Base-by-base conservation (phyloP, 441 rosid species). In the Aquilaria agallochum region DNA sequence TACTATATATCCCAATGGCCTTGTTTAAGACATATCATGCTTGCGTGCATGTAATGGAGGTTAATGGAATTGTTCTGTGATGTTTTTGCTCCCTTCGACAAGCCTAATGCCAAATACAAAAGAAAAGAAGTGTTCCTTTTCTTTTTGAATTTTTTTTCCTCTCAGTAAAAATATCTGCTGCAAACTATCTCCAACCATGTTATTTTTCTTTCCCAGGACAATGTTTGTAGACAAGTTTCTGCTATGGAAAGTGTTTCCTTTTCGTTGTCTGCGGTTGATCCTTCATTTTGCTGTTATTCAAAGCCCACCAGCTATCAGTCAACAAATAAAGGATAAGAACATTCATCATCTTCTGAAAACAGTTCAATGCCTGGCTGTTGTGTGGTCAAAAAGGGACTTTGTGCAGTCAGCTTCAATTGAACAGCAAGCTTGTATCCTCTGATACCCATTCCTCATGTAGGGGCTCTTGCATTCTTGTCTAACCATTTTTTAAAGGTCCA, bases 381-480 rank as follows among this genome's bases (percentile, higher is more conserved):
- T 84, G 45, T 95, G 99, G 99, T 89, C 93, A 51, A 83, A 85
- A 69, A 74, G 59, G 65, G 98, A 89, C 69, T 88, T 89, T 77
- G 74, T 88, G 62, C 97, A 75, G 72, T 84, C 96, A 46, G 76
- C 79, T 48, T 69, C 89, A 62, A 13, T 86, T 68, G 99, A 95
- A 79, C 99, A 95, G 87, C 99, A 95, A 88, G 82, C 86, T 72
- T 92, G 98, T 95, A 95, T 89, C 96, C 96, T 85, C 76, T 64
- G 63, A 47, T 75, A 31, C 27, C 52, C 68, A 50, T 56, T 59
- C 44, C 50, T 36, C 42, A 1, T 36, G 42, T 36, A 36, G 42
- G 7, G 42, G 42, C 42, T 36, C 7, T 36, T 36, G 6, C 42
- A 36, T 8, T 36, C 42, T 34, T 34, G 42, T 36, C 42, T 36